phyloP scores from a whole-genome alignment of 306 rosid species.

The Lotus japonicus region DNA sequence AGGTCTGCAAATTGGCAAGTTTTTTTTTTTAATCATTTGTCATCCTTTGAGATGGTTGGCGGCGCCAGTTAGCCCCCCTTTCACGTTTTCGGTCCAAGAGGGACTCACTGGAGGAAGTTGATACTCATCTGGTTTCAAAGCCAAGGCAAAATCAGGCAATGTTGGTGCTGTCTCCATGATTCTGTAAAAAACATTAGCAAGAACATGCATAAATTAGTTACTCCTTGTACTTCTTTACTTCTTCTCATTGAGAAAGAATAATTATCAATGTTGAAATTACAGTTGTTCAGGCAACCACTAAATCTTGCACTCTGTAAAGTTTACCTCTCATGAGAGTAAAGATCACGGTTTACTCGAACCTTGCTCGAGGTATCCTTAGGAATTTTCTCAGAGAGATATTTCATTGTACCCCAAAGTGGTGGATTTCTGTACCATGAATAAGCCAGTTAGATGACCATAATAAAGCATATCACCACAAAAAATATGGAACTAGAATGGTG shows the following conservation, averaged over 20 bases:
- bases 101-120: conserved; percentile 76
- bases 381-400: conserved; percentile 85
- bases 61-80: conserved; percentile 34
- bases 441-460: conserved; percentile 8
- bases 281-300: background rate
- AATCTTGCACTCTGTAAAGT: background rate
- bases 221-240: background rate
- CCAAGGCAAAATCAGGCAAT: conserved; percentile 91
- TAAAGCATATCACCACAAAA: background rate
- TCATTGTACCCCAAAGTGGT: conserved; percentile 93
- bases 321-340: conserved; percentile 75
- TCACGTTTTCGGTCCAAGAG: conserved; percentile 72
- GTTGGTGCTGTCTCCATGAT: conserved; percentile 97
- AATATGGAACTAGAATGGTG: background rate
- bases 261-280: background rate
- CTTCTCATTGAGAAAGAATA: conserved; percentile 8
- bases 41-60: conserved; percentile 44
- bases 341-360: conserved; percentile 89
- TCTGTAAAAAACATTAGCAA: conserved; percentile 42
- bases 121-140: conserved; percentile 95
- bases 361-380: conserved; percentile 96
- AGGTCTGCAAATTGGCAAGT: conserved; percentile 9
- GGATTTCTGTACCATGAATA: conserved; percentile 62
- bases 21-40: too few species aligned
- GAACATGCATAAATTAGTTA: background rate